Evolutionary conservation across 2,329 filamentous ascomycete genomes (phyloP).

Genomic region (Botrytis squamosa): DNA sequence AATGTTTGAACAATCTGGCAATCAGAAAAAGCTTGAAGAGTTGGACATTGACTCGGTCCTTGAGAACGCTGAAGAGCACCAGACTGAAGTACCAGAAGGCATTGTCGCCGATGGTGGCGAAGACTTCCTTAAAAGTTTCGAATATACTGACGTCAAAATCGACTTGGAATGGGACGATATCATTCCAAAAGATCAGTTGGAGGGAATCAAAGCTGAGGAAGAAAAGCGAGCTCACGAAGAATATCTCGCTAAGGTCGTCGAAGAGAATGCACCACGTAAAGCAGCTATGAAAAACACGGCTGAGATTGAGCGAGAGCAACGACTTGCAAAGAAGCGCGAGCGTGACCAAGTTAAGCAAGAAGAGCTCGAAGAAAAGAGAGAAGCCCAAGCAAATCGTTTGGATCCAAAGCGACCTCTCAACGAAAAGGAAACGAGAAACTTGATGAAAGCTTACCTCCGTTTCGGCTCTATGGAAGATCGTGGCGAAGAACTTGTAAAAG

Average conservation of each 20-base stretch:
- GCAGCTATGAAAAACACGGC: slow-evolving; percentile 58
- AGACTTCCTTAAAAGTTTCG: slow-evolving; percentile 84
- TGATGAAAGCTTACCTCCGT: slow-evolving; percentile 86
- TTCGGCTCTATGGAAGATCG: slow-evolving; percentile 90
- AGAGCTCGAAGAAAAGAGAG: slow-evolving; percentile 61
- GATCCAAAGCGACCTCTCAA: slow-evolving; percentile 88
- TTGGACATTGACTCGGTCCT: slow-evolving; percentile 97
- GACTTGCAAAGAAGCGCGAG: slow-evolving; percentile 64
- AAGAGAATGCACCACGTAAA: slow-evolving; percentile 80
- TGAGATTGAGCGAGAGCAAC: slow-evolving; percentile 62
- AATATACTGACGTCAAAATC: slow-evolving; percentile 97
- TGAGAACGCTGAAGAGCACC: slow-evolving; percentile 94
- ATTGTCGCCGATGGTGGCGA: slow-evolving; percentile 95
- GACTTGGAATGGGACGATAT: slow-evolving; percentile 98
- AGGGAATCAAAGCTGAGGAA: slow-evolving; percentile 85
- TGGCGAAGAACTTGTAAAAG: slow-evolving; percentile 79
- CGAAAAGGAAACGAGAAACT: slow-evolving; percentile 89
- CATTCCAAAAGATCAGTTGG: slow-evolving; percentile 89
- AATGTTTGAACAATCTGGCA: slow-evolving; percentile 97
- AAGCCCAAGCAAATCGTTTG: slow-evolving; percentile 69
- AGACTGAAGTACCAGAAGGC: slow-evolving; percentile 91
- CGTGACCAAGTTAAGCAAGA: slow-evolving; percentile 67
- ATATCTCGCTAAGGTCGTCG: slow-evolving; percentile 77
- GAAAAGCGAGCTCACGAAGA: slow-evolving; percentile 79
- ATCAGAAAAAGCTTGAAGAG: slow-evolving; percentile 94